A percentile compares a stretch with the other conserved stretches of the same genome.
Evolutionary conservation across 2,329 filamentous ascomycete genomes (phyloP).

Genomic region (Cercospora sp.): DNA sequence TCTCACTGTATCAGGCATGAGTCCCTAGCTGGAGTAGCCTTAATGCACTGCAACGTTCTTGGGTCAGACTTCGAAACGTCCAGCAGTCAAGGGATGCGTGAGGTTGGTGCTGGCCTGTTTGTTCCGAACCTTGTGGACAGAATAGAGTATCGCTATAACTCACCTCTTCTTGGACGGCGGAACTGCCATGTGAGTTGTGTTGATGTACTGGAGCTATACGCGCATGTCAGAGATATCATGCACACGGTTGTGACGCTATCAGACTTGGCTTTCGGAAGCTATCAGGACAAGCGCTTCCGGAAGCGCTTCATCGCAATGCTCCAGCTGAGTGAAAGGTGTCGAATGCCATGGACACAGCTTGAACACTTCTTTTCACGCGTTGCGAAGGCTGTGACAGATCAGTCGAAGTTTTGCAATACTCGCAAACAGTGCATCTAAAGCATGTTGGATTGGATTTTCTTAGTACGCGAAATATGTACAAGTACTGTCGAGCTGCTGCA

Average conservation of each 20-base stretch:
- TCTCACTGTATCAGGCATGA: background rate
- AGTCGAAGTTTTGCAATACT: background rate
- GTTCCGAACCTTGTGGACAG: background rate
- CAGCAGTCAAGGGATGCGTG: background rate
- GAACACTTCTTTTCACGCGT: background rate
- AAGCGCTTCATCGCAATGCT: background rate
- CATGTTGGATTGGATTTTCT: background rate
- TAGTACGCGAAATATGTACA: background rate
- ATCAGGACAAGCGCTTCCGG: background rate
- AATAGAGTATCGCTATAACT: background rate
- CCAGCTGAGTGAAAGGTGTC: background rate
- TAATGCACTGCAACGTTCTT: background rate
- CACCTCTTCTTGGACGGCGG: background rate
- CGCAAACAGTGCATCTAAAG: background rate
- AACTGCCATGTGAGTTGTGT: background rate
- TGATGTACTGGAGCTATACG: background rate
- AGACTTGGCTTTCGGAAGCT: background rate
- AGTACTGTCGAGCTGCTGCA: background rate
- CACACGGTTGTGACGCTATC: background rate
- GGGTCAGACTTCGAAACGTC: background rate
- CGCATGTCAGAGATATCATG: background rate
- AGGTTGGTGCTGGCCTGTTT: background rate
- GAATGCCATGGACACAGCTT: background rate
- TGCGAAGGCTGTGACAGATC: background rate
- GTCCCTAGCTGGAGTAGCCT: background rate